A percentile compares a stretch with the other conserved stretches of the same genome.
Conservation (phyloP, 2,329 filamentous ascomycete genomes). For the Clarireedia hainanense region DNA sequence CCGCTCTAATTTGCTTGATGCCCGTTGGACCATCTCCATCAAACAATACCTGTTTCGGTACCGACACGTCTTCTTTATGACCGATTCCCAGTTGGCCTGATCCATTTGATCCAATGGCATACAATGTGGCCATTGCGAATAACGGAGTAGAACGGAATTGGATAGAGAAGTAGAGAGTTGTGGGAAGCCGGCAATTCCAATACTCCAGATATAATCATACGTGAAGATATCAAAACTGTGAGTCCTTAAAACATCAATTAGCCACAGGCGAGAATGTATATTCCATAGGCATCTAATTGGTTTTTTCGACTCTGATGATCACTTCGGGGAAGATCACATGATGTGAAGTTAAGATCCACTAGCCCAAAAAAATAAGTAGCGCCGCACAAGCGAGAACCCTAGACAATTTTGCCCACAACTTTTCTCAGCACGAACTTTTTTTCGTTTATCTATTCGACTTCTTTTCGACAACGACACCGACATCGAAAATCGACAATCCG, state of each 20-base stretch:
- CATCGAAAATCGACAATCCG: constrained; percentile 33
- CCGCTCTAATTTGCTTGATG: constrained; percentile 40
- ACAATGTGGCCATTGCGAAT: constrained; percentile 44
- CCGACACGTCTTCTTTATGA: constrained; percentile 62
- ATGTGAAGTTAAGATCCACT: not conserved
- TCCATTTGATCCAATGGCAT: constrained; percentile 69
- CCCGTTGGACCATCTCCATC: constrained; percentile 30
- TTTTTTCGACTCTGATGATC: too few relatives aligned
- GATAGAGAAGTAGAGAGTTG: not conserved
- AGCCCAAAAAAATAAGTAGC: not conserved
- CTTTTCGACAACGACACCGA: constrained; percentile 22
- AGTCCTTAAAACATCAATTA: too few relatives aligned
- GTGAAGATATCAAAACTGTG: too few relatives aligned
- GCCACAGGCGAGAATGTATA: too few relatives aligned
- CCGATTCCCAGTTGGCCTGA: constrained; percentile 67
- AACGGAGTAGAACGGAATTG: too few relatives aligned
- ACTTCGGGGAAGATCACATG: not conserved
- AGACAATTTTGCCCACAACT: constrained; percentile 4
- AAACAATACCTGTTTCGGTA: constrained; percentile 57
- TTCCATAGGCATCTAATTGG: too few relatives aligned
- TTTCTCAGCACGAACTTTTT: not conserved
- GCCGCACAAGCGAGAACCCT: constrained; percentile 2
- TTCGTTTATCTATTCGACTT: not conserved
- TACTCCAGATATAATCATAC: too few relatives aligned
- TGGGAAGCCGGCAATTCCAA: not conserved